A percentile compares a stretch with the other conserved stretches of the same genome.
Evolutionary conservation across 108 stramenopile species (phyloP).

Genomic region (Discostella pseudostelligera): DNA sequence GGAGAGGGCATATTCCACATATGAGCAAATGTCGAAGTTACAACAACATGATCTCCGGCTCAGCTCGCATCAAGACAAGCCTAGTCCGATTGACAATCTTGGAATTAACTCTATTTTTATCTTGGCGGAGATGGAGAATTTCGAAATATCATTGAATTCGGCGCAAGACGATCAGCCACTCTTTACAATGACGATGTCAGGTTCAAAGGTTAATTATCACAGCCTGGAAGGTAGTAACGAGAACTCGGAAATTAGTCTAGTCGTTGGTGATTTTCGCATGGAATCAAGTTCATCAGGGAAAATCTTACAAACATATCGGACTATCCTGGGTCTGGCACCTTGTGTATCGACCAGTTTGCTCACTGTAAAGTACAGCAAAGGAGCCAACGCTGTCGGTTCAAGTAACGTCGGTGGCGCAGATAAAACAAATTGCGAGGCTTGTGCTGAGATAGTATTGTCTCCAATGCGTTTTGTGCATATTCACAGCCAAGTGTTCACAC

Average conservation of each 20-base stretch:
- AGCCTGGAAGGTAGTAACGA: slow-evolving; percentile 25
- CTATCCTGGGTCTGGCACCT: slow-evolving; percentile 73
- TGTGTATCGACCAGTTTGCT: slow-evolving; percentile 64
- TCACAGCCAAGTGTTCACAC: slow-evolving; percentile 74
- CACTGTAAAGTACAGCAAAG: slow-evolving; percentile 62
- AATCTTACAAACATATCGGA: slow-evolving; percentile 57
- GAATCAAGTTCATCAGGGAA: slow-evolving; percentile 40
- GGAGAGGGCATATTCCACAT: slow-evolving; percentile 38
- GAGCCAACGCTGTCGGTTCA: slow-evolving; percentile 47
- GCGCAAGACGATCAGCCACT: slow-evolving; percentile 79
- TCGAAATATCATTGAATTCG: slow-evolving; percentile 72
- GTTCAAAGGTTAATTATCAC: slow-evolving; percentile 46
- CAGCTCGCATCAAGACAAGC: neutral
- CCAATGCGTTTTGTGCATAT: slow-evolving; percentile 79
- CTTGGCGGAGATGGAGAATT: slow-evolving; percentile 66
- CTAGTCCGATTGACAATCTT: neutral
- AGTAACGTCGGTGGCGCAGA: slow-evolving; percentile 30
- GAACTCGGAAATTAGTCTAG: slow-evolving; percentile 45
- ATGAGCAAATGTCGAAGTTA: slow-evolving; percentile 30
- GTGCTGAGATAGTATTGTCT: slow-evolving; percentile 65
- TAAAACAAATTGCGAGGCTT: slow-evolving; percentile 50
- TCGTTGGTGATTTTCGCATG: slow-evolving; percentile 67
- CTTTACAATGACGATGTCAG: slow-evolving; percentile 67
- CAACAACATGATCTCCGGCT: slow-evolving; percentile 14
- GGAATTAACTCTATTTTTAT: slow-evolving; percentile 44